Evolutionary conservation across 2,329 filamentous ascomycete genomes (phyloP).

Genomic region (Colletotrichum magnum): DNA sequence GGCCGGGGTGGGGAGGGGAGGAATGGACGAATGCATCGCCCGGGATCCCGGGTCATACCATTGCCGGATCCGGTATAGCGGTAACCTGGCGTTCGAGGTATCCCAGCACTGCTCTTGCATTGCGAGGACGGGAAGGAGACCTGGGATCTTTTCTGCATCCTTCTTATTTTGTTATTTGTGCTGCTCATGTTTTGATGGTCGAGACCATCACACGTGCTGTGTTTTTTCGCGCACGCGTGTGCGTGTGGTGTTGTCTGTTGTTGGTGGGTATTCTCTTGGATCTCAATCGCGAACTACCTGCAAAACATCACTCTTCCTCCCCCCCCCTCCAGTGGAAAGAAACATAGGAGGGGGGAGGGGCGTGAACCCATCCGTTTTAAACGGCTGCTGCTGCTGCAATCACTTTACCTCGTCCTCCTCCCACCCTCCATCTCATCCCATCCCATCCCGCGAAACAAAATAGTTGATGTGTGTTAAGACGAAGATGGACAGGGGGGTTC

Average conservation of each 20-base stretch:
- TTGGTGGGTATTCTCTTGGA: not conserved
- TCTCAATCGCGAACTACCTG: slow-evolving; percentile 29
- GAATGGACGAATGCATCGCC: slow-evolving; percentile 36
- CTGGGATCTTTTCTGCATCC: too few species aligned
- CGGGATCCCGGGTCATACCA: slow-evolving; percentile 42
- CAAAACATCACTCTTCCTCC: slow-evolving; percentile 2
- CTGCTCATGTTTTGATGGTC: too few species aligned
- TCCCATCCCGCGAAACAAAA: not conserved
- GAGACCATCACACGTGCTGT: too few species aligned
- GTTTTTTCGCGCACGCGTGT: not conserved
- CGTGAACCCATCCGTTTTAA: not conserved
- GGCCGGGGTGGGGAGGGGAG: not conserved
- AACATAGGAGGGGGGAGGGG: not conserved
- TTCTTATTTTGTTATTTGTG: too few species aligned
- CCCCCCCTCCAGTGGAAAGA: too few species aligned
- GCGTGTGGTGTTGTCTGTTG: not conserved
- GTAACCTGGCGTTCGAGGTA: too few species aligned
- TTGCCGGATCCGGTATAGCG: slow-evolving; percentile 14
- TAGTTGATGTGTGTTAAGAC: not conserved
- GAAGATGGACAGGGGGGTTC: not conserved
- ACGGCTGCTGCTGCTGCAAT: not conserved
- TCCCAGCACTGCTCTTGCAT: too few species aligned
- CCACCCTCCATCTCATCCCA: too few species aligned
- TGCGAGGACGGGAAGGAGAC: too few species aligned
- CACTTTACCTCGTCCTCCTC: not conserved